Base-by-base conservation (phyloP, 2,329 filamentous ascomycete species). In the Verticillium isaacii region DNA sequence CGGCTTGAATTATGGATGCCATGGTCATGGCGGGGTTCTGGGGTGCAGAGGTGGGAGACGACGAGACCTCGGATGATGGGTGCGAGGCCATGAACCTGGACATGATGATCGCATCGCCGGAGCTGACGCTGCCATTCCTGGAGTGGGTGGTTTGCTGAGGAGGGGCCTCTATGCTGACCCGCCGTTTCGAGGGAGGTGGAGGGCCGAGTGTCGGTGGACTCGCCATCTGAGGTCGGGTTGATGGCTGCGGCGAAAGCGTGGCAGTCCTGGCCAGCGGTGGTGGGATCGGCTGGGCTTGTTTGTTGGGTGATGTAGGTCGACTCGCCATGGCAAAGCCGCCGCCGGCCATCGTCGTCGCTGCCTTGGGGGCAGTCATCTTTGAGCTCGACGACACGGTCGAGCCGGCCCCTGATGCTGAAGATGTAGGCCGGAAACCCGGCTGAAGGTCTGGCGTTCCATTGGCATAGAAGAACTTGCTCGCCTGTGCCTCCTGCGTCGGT, bases 401-500 rank as follows among this genome's bases (percentile, higher is more conserved):
- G 34, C 75, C 75, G 60, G 74, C 72, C 11, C 78, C 70, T 57
- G 77, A 73, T 8, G 70, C 61, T 50, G 74, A 73, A 58, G 77
- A 73, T 11, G 70, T 60, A 52, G 74, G 73, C 9, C 63, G 67
- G 71, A 74, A 70, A 66, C 71, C 68, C 0, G 76, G 68, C 60
- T 77, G 79, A 8, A 81, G 63, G 61, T 87, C 82, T 2, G 84
- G 83, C 15, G 78, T 77, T 34, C 88, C 87, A 73, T 91, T 90
- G 63, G 89, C 90, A 72, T 92, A 90, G 73, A 93, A 87, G 78
- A 93, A 92, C 71, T 90, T 91, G 74, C 80, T 80, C 7, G 80
- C 69, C n/a, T 72, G 65, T 37, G 74, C 73, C 63, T 82, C 79
- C 56, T 75, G 72, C 3, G 71, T 71, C 17, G 74, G 69, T 34